Percentiles rank a stretch among this genome's conserved stretches.
Conservation (phyloP, 306 rosid genomes). For the Acmispon strigosus region DNA sequence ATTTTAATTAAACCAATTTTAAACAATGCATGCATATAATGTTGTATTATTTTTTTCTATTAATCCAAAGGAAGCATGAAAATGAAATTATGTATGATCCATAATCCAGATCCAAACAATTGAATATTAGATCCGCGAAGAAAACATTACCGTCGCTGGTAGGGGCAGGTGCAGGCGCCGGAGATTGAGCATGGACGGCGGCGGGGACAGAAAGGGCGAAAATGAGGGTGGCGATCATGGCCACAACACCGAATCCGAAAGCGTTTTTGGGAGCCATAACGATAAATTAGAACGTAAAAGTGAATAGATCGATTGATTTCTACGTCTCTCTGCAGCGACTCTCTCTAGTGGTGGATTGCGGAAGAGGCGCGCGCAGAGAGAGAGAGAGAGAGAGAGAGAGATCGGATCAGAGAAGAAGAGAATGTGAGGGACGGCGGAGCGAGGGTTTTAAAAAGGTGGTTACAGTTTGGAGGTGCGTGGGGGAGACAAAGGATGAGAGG, state of each 20-base stretch:
- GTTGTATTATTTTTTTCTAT: too few relatives aligned
- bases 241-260: conserved; percentile 33
- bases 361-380: too few relatives aligned
- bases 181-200: conserved; percentile 40
- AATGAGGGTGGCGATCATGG: conserved; percentile 35
- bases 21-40: too few relatives aligned
- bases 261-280: conserved; percentile 33
- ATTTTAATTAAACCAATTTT: too few relatives aligned
- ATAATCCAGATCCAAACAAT: conserved; percentile 11
- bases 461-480: too few relatives aligned
- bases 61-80: background rate
- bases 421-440: too few relatives aligned
- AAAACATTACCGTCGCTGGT: conserved; percentile 54
- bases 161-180: conserved; percentile 64
- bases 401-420: too few relatives aligned
- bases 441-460: too few relatives aligned
- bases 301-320: background rate
- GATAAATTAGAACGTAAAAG: background rate
- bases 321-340: too few relatives aligned
- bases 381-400: too few relatives aligned
- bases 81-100: background rate
- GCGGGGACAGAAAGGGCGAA: conserved; percentile 39
- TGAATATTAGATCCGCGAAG: conserved; percentile 3
- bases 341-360: too few relatives aligned
- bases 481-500: too few relatives aligned